Evolutionary conservation across 176 grass and related monocot genomes (phyloP).

Genomic region (Musa itinerans): DNA sequence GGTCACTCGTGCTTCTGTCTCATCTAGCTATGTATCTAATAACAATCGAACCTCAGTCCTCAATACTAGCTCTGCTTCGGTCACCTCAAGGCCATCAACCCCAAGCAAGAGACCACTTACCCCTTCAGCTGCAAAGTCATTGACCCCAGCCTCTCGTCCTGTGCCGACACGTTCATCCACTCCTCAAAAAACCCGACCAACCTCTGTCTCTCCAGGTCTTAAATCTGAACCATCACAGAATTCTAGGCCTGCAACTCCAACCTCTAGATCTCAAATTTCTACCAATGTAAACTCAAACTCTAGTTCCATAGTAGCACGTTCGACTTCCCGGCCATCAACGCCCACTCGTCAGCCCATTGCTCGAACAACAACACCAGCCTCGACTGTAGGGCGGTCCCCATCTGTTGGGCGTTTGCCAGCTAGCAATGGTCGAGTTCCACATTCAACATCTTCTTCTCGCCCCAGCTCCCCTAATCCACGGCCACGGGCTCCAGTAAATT

Average conservation of each 20-base stretch:
- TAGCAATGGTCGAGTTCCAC: slow-evolving; percentile 14
- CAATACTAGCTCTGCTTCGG: slow-evolving; percentile 48
- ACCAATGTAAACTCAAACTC: slow-evolving; percentile 39
- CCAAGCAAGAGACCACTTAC: slow-evolving; percentile 43
- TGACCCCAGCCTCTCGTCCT: slow-evolving; percentile 36
- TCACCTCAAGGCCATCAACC: slow-evolving; percentile 67
- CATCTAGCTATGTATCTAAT: slow-evolving; percentile 29
- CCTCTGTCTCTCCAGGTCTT: slow-evolving; percentile 18
- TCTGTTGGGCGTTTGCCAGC: slow-evolving; percentile 52
- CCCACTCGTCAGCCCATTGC: slow-evolving; percentile 42
- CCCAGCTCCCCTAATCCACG: slow-evolving; percentile 65
- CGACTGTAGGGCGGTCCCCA: slow-evolving; percentile 41
- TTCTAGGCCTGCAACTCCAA: slow-evolving; percentile 71
- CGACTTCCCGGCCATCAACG: slow-evolving; percentile 65
- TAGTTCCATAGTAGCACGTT: slow-evolving; percentile 29
- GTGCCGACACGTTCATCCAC: slow-evolving; percentile 53
- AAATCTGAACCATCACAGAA: slow-evolving; percentile 37
- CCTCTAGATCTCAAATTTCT: slow-evolving; percentile 32
- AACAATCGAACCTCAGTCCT: slow-evolving; percentile 50
- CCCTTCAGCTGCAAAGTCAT: slow-evolving; percentile 39
- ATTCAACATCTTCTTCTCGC: not conserved
- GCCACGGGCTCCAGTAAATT: slow-evolving; percentile 23
- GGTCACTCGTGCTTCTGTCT: slow-evolving; percentile 45
- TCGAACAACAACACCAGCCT: slow-evolving; percentile 26
- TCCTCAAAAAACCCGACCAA: slow-evolving; percentile 41